These are phyloP conservation scores for Dendrocalamus sinicus DNA, from an alignment of 176 grass and related monocot species.

Conservation along the genomic window DNA sequence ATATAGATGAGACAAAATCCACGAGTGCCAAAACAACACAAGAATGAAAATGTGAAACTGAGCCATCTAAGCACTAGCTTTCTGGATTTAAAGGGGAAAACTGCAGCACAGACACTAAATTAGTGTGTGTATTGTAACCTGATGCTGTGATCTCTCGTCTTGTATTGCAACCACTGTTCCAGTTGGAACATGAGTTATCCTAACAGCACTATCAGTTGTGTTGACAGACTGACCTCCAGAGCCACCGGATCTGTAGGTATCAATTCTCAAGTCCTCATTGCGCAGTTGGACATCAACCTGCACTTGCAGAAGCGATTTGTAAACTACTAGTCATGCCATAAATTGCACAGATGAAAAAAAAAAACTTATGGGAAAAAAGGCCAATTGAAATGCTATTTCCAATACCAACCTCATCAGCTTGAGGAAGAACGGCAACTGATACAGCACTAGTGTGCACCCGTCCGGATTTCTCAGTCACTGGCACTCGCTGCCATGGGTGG, in stretches of 20 bases:
- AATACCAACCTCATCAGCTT: conserved; percentile 86
- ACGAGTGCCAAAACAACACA: background rate
- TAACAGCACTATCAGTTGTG: conserved; percentile 93
- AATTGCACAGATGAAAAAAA: background rate
- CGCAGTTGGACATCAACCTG: conserved; percentile 88
- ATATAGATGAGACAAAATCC: conserved; percentile 19
- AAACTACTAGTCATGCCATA: background rate
- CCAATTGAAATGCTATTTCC: conserved; percentile 2
- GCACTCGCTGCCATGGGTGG: conserved; percentile 67
- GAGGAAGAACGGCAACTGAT: conserved; percentile 90
- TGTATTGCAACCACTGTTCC: conserved; percentile 89
- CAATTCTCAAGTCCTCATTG: conserved; percentile 91
- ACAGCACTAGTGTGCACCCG: conserved; percentile 95
- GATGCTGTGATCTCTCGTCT: conserved; percentile 98
- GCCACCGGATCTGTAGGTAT: conserved; percentile 90
- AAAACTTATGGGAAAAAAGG: background rate
- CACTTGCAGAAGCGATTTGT: conserved; percentile 30
- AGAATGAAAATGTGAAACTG: conserved; percentile 8
- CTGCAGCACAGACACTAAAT: background rate
- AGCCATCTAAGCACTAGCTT: background rate
- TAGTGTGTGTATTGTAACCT: conserved; percentile 46
- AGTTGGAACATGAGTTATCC: conserved; percentile 90
- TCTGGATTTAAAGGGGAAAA: background rate
- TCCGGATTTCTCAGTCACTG: conserved; percentile 92
- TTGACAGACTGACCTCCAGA: conserved; percentile 92